These are phyloP conservation scores for Oryza brachyantha DNA, from an alignment of 176 grass and related monocot genomes.

Conservation along the genomic window DNA sequence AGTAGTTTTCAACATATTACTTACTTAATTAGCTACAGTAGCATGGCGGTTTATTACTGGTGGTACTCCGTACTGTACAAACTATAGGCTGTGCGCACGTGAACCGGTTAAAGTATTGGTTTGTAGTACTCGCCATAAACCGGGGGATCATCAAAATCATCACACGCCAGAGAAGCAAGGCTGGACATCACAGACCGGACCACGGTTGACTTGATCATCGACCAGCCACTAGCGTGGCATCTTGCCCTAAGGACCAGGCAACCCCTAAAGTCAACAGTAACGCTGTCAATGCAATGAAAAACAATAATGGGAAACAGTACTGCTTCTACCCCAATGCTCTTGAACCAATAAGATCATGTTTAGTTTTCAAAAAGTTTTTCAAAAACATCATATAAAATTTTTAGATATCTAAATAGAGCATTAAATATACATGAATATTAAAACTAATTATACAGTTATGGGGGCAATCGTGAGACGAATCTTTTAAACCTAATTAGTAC, in stretches of 20 bases:
- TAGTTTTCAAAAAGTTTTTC: too few relatives aligned
- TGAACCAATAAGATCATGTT: too few relatives aligned
- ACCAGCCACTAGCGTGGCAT: neutral
- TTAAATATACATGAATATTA: too few relatives aligned
- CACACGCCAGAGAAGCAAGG: neutral
- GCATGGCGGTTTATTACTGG: neutral
- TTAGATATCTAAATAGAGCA: too few relatives aligned
- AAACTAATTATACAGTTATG: too few relatives aligned
- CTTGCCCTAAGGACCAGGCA: neutral
- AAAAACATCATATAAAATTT: too few relatives aligned
- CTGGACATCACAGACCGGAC: neutral
- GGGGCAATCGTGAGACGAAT: too few relatives aligned
- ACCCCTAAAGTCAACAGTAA: neutral
- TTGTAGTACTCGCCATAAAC: neutral
- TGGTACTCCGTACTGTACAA: too few relatives aligned
- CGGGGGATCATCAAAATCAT: neutral
- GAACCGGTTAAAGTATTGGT: neutral
- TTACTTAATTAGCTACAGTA: neutral
- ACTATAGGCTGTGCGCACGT: constrained; percentile 12
- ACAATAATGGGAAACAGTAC: neutral
- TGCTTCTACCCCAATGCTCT: neutral
- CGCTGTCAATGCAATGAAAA: neutral
- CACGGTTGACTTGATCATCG: neutral
- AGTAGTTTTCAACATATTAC: too few relatives aligned
- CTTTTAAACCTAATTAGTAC: too few relatives aligned